Evolutionary conservation across 1,284 basidiomycete genomes (phyloP), one percentile per base, ranked within the genome.

Genomic region (Singerocomus rubriflavus): DNA sequence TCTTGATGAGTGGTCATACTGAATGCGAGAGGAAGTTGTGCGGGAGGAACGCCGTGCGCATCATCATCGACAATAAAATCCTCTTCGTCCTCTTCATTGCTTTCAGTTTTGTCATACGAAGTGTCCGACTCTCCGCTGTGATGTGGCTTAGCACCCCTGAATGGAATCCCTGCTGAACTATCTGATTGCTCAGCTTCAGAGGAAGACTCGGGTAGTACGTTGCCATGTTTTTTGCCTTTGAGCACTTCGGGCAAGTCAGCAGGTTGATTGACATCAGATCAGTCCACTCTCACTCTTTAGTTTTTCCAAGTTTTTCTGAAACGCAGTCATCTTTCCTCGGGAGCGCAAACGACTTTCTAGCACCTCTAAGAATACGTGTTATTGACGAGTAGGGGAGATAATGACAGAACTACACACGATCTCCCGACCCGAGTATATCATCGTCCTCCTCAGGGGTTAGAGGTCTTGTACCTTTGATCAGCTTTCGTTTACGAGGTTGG

Each of bases 1-100:
- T 89, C 85, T 65, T 92, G 84, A 61, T 85, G 82, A 0, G 83
- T 76, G 53, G 80, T 79, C 80, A 88, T 82, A 63, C 87, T 91
- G 68, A 91, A 94, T 57, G 84, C 76, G 21, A 75, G 72, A 6
- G 91, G 92, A 13, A 93, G 75, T 31, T 77, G 67, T 13, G 75
- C 68, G 2, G 70, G 59, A 0, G 61, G 69, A 12, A 53, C 69
- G 6, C 62, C 64, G n/a, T 71, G 75, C 50, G 80, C 81, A 58
- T 93, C 89, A 51, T 91, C 84, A 2, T 88, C 81, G 51, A 93
- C 87, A 62, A 89, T 91, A 37, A 70, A 72, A 42, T 78, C 76
- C 4, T 77, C 76, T 11, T 77, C 74, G 17, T 69, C 65, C 3
- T 62, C 63, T 14, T 63, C 44, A 12, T 38, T 36, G 32, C 33